Base-by-base conservation (phyloP, 2,329 filamentous ascomycete species). In the Penicillium corylophilum region DNA sequence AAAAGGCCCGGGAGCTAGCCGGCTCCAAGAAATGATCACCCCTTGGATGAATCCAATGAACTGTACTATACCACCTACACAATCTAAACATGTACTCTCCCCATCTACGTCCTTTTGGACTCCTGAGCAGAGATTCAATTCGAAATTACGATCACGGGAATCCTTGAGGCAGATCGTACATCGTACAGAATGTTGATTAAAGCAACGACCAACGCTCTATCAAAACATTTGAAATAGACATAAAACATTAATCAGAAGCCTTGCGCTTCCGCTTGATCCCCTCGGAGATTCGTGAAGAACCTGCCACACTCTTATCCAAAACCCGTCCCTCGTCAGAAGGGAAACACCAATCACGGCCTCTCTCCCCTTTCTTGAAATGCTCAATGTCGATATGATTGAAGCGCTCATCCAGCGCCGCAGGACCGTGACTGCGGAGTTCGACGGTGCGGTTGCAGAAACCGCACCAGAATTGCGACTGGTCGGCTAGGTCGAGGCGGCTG, bases 391-490 rank as follows among this genome's bases (percentile, higher is more conserved):
- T 92, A 64, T 96, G 90, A 60, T 92, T 75, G 57, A 83, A 84
- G 2, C 84, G 71, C 56, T 82, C 79, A 7, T 81, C 81, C 80
- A 82, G 82, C 0, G 83, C 82, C 22, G 80, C 80, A 1, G 77
- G 67, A 4, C 80, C 77, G 29, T 73, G 72, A 20, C 75, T 73
- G 28, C 73, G 65, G 26, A 85, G 75, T n/a, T 74, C 68, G 13
- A 90, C 73, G 18, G 84, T 76, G 16, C 71, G 63, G 15, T 73
- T 64, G 67, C 90, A 96, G 67, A 96, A 95, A 0, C 91, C 91
- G 64, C 92, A 96, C 91, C 91, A 96, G 71, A 90, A 96, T 5
- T 80, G 77, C 2, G 74, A 72, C 57, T 87, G 83, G 26, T 80
- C 82, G 53, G 87, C 85, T 13, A 81, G 77, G 0, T 87, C 87